Evolutionary conservation across 768 basidiomycete species (phyloP).

Genomic region (Podaxis sp.): DNA sequence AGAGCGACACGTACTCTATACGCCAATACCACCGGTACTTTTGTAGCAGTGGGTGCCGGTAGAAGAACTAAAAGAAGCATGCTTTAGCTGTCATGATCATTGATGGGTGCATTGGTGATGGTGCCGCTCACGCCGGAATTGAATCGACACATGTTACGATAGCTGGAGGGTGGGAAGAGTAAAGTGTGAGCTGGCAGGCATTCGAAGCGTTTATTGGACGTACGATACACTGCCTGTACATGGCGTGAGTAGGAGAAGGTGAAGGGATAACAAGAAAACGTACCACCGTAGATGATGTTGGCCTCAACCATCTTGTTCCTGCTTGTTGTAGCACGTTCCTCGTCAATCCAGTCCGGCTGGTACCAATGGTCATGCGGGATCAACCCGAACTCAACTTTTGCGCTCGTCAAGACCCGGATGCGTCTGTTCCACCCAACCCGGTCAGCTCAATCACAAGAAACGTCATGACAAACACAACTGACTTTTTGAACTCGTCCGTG

Average conservation of each 20-base stretch:
- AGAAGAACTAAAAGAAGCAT: conserved; percentile 54
- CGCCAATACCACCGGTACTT: conserved; percentile 81
- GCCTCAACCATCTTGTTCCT: conserved; percentile 61
- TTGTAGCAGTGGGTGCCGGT: conserved; percentile 62
- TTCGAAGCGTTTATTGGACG: not conserved
- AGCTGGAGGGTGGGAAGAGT: conserved; percentile 27
- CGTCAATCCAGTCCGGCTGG: conserved; percentile 76
- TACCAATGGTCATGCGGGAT: conserved; percentile 71
- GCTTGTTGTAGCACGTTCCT: conserved; percentile 55
- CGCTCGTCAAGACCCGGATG: conserved; percentile 27
- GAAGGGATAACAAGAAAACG: not conserved
- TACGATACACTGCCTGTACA: conserved; percentile 29
- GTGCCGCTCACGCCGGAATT: conserved; percentile 53
- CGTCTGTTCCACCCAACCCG: conserved; percentile 22
- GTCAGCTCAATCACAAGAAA: not conserved
- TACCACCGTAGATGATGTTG: conserved; percentile 42
- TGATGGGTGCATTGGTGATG: not conserved
- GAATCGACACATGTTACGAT: conserved; percentile 72
- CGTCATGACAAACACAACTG: conserved; percentile 20
- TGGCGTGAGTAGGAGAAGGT: not conserved
- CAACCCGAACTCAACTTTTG: conserved; percentile 48
- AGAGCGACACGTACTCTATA: conserved; percentile 49
- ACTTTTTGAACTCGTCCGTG: conserved; percentile 72
- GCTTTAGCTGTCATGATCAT: not conserved
- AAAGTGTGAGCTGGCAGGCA: not conserved